These are phyloP conservation scores for Dioszegia aurantiaca DNA, from an alignment of 768 basidiomycete genomes.

Conservation along the genomic window DNA sequence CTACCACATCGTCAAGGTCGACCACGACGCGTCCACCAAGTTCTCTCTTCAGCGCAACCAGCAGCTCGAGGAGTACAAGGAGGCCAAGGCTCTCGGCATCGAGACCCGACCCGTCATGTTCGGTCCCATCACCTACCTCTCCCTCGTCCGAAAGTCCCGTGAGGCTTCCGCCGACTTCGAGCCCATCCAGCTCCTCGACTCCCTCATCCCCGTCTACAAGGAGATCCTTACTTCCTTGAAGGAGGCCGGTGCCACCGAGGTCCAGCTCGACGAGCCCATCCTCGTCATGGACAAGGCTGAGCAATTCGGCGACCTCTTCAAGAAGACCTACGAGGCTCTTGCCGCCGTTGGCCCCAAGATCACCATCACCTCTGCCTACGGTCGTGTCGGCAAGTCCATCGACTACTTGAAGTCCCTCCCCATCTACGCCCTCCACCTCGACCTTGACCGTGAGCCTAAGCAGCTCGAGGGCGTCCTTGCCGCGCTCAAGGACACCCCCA, in stretches of 20 bases:
- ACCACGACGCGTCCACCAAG: conserved; percentile 81
- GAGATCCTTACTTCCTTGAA: conserved; percentile 86
- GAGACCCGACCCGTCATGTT: conserved; percentile 91
- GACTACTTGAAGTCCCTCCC: conserved; percentile 87
- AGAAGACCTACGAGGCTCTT: conserved; percentile 75
- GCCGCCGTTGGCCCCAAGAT: conserved; percentile 82
- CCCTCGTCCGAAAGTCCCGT: conserved; percentile 85
- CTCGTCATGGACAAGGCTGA: conserved; percentile 86
- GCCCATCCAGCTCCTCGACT: conserved; percentile 82
- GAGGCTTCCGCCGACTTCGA: conserved; percentile 79
- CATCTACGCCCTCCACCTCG: conserved; percentile 89
- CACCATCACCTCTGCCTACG: conserved; percentile 91
- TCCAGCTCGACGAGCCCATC: conserved; percentile 95
- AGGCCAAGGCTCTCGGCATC: conserved; percentile 86
- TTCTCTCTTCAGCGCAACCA: conserved; percentile 98
- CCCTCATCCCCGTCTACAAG: conserved; percentile 86
- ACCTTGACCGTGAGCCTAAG: conserved; percentile 85
- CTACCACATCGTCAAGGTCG: conserved; percentile 98
- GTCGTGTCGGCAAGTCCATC: conserved; percentile 89
- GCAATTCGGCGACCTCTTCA: conserved; percentile 73
- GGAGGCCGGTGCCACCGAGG: conserved; percentile 85
- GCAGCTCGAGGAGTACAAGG: conserved; percentile 86
- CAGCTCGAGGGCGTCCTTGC: conserved; percentile 79
- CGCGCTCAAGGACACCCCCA: conserved; percentile 76
- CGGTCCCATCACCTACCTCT: conserved; percentile 92